Evolutionary conservation across 202 grass and related monocot species (phyloP).

Genomic region (Schoenoplectus triqueter): DNA sequence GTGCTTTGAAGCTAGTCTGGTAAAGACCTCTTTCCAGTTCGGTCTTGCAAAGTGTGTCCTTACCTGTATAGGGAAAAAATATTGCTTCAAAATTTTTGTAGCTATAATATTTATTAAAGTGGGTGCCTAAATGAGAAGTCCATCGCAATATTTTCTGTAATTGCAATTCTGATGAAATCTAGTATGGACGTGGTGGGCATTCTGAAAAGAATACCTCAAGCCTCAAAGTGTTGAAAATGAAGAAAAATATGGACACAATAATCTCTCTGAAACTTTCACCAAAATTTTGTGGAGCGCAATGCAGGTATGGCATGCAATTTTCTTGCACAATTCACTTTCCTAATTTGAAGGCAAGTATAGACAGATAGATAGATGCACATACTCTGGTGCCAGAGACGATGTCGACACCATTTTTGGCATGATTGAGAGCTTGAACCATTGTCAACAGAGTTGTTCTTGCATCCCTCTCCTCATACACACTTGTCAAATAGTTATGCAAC

Average conservation of each 20-base stretch:
- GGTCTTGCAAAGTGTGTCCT: conserved; percentile 99
- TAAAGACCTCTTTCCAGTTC: conserved; percentile 97
- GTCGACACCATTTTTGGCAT: conserved; percentile 94
- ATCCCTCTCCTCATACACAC: conserved; percentile 95
- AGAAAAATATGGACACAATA: background rate
- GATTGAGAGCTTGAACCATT: conserved; percentile 98
- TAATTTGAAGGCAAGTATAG: background rate
- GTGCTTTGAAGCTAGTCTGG: conserved; percentile 80
- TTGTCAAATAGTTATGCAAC: conserved; percentile 97
- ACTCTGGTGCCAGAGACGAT: conserved; percentile 97
- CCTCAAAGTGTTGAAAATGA: background rate
- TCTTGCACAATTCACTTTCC: background rate
- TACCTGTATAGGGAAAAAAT: conserved; percentile 51
- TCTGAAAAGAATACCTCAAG: background rate
- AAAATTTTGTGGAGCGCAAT: no score
- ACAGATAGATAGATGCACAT: conserved; percentile 4
- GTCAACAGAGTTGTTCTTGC: conserved; percentile 92
- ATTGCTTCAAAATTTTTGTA: conserved; percentile 10
- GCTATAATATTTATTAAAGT: no score
- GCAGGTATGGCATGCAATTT: background rate
- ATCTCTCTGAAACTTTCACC: background rate
- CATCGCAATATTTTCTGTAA: no score
- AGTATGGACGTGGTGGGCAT: no score
- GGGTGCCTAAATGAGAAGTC: no score
- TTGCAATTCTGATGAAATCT: no score